Percentiles rank a stretch among this genome's conserved stretches.
Evolutionary conservation across 139 green algal species (phyloP).

Genomic region (Chlamydomonas urium): DNA sequence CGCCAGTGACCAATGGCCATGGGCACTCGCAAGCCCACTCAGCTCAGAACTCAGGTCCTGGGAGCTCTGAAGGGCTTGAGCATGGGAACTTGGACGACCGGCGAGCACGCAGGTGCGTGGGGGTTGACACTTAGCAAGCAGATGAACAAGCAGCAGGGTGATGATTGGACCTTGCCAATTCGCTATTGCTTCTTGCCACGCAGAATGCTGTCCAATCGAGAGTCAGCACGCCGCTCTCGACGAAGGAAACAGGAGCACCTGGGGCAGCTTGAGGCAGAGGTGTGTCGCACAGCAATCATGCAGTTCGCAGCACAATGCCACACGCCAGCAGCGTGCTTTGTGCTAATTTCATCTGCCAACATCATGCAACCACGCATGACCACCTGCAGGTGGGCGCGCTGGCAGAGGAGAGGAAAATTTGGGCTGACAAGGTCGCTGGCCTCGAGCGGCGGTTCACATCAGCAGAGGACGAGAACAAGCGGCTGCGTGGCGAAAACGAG

Average conservation of each 20-base stretch:
- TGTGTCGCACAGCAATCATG: background rate
- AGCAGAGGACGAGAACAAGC: constrained; percentile 36
- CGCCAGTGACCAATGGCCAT: background rate
- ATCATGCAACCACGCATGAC: background rate
- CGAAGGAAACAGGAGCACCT: constrained; percentile 82
- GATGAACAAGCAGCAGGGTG: background rate
- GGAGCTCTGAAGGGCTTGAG: background rate
- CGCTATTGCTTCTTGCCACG: background rate
- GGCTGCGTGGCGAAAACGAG: constrained; percentile 46
- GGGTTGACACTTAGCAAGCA: background rate
- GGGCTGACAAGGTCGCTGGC: background rate
- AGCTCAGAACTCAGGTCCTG: no score
- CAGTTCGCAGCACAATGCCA: background rate
- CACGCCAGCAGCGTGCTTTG: background rate
- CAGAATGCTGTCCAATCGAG: constrained; percentile 85
- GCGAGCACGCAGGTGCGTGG: constrained; percentile 17
- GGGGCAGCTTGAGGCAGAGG: background rate
- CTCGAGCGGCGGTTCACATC: constrained; percentile 2
- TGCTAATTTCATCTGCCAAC: background rate
- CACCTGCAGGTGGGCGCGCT: constrained; percentile 17
- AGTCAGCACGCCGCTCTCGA: constrained; percentile 76
- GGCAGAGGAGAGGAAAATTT: constrained; percentile 11
- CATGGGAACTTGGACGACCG: constrained; percentile 17
- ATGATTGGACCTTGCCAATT: background rate
- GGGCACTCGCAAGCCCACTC: no score